These are phyloP conservation scores for Metschnikowia lochheadii DNA, from an alignment of 805 yeast genomes.

Conservation along the genomic window DNA sequence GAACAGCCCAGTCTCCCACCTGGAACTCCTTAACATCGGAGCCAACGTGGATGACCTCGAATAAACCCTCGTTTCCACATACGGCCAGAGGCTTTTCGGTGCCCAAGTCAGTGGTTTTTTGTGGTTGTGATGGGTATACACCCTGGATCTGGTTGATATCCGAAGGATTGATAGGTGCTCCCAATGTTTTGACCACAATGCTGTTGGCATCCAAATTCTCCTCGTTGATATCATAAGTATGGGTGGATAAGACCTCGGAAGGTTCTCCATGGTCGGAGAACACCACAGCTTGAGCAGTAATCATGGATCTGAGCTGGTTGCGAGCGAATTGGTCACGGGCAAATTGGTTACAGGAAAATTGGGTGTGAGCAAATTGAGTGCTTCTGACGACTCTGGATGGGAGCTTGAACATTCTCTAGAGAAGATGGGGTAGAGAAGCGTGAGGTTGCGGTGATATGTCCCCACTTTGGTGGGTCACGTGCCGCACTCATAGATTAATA, in stretches of 20 bases:
- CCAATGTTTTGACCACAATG: slow-evolving; percentile 32
- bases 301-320: slow-evolving; percentile 23
- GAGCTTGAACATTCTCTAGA: slow-evolving; percentile 12
- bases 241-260: slow-evolving; percentile 48
- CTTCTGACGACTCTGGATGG: slow-evolving; percentile 4
- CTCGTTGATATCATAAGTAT: slow-evolving; percentile 48
- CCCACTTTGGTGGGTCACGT: slow-evolving; percentile 1
- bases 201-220: slow-evolving; percentile 35
- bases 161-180: slow-evolving; percentile 42
- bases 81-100: slow-evolving; percentile 38
- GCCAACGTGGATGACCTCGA: slow-evolving; percentile 19
- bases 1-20: slow-evolving; percentile 80
- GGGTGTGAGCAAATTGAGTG: slow-evolving; percentile 8
- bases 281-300: slow-evolving; percentile 61
- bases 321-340: not conserved
- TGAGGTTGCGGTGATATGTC: slow-evolving; percentile 1
- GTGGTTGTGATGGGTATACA: slow-evolving; percentile 45
- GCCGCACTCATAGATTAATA: not conserved
- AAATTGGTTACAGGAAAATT: not conserved
- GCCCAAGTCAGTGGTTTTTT: slow-evolving; percentile 49
- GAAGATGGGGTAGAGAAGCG: not conserved
- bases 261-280: slow-evolving; percentile 71
- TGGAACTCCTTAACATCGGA: slow-evolving; percentile 11
- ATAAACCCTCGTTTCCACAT: slow-evolving; percentile 20
- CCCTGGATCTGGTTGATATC: slow-evolving; percentile 47